Evolutionary conservation across 805 yeast species (phyloP).

Genomic region (Zygosaccharomyces gambellarensis): DNA sequence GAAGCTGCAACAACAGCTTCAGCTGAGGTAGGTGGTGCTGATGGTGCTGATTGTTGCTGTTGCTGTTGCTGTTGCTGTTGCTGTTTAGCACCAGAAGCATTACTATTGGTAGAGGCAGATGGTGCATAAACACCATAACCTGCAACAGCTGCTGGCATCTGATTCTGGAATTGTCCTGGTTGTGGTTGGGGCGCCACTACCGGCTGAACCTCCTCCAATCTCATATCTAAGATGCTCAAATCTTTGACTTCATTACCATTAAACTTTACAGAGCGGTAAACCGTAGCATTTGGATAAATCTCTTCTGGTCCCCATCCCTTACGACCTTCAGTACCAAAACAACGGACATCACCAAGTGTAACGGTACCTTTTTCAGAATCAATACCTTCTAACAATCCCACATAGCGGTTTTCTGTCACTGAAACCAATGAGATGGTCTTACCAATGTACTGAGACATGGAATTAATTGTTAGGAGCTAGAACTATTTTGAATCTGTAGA

Average conservation of each 20-base stretch:
- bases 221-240: constrained; percentile 72
- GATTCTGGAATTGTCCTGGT: constrained; percentile 14
- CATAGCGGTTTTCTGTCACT: constrained; percentile 52
- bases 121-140: constrained; percentile 35
- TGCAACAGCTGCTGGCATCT: constrained; percentile 35
- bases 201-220: constrained; percentile 59
- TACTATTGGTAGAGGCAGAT: constrained; percentile 5
- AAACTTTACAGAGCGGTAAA: constrained; percentile 74
- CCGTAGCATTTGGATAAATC: constrained; percentile 61
- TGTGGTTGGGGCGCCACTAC: constrained; percentile 34
- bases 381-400: constrained; percentile 81
- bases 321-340: constrained; percentile 91
- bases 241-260: constrained; percentile 92
- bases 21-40: not conserved
- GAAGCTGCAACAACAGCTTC: not conserved
- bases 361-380: constrained; percentile 90
- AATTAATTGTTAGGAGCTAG: not conserved
- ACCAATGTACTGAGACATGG: constrained; percentile 90
- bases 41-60: constrained; percentile 2
- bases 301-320: constrained; percentile 63
- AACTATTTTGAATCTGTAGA: not conserved
- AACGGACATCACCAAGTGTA: constrained; percentile 70
- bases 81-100: not conserved
- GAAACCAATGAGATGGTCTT: constrained; percentile 47
- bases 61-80: not conserved